These are phyloP conservation scores for Botrytis porri DNA, from an alignment of 2,329 filamentous ascomycete genomes.

Conservation along the genomic window DNA sequence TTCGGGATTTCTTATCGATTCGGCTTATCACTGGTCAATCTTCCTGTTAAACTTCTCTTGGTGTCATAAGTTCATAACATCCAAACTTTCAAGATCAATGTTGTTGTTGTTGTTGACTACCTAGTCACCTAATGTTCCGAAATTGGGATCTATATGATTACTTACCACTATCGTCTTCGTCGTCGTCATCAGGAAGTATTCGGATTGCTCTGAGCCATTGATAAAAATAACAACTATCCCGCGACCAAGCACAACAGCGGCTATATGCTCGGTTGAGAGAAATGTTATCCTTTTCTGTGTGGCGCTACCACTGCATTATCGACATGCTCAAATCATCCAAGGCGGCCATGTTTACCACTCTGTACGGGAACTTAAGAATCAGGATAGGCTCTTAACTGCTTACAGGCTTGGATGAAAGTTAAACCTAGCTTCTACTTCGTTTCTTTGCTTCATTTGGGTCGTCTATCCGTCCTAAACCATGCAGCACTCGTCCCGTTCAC, in stretches of 20 bases:
- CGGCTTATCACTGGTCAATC: neutral
- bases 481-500: neutral
- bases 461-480: neutral
- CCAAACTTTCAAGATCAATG: neutral
- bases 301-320: constrained; percentile 14
- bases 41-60: neutral
- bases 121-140: neutral
- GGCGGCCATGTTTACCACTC: neutral
- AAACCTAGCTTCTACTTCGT: neutral
- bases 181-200: neutral
- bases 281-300: neutral
- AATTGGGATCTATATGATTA: neutral
- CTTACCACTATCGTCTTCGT: neutral
- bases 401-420: neutral
- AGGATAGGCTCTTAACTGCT: neutral
- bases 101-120: neutral
- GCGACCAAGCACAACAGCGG: neutral
- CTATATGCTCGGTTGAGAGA: neutral
- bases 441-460: neutral
- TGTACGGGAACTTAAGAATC: neutral
- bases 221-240: neutral
- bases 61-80: neutral
- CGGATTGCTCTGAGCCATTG: neutral
- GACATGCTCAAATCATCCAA: neutral
- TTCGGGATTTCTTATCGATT: neutral